Evolutionary conservation across 2,329 filamentous ascomycete genomes (phyloP).

Genomic region (Byssoonygena ceratinophila): DNA sequence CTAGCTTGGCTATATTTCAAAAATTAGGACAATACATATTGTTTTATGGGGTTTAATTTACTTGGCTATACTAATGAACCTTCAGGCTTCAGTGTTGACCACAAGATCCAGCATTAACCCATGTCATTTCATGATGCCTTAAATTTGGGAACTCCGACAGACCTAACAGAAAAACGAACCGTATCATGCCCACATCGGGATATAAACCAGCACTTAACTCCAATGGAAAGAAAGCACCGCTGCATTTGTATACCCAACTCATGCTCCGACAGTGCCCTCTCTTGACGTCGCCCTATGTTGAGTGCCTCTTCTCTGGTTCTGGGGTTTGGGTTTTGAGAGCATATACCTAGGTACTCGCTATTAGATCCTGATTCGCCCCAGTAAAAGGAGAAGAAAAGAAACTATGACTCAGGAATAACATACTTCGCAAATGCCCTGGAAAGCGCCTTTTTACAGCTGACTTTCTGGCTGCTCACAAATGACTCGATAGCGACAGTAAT

Average conservation of each 20-base stretch:
- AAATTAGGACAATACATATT: no score
- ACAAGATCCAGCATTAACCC: no score
- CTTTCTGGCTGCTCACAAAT: constrained; percentile 91
- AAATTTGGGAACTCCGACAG: no score
- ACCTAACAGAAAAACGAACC: no score
- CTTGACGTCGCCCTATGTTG: not conserved
- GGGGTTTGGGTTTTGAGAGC: constrained; percentile 11
- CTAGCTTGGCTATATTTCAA: no score
- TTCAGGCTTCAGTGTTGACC: no score
- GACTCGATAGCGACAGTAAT: constrained; percentile 95
- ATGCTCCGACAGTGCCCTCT: not conserved
- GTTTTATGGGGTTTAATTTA: no score
- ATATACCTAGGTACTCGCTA: constrained; percentile 12
- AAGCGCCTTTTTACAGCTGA: constrained; percentile 94
- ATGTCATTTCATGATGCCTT: no score
- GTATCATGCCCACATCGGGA: not conserved
- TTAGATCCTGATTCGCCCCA: not conserved
- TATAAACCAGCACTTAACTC: not conserved
- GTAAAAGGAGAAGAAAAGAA: not conserved
- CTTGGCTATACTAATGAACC: no score
- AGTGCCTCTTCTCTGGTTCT: not conserved
- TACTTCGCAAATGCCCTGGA: constrained; percentile 95
- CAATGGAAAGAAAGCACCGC: not conserved
- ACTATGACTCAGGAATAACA: constrained; percentile 41
- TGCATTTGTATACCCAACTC: not conserved